phyloP scores from a whole-genome alignment of 2,329 filamentous ascomycete species.

The Lithohypha guttulata region DNA sequence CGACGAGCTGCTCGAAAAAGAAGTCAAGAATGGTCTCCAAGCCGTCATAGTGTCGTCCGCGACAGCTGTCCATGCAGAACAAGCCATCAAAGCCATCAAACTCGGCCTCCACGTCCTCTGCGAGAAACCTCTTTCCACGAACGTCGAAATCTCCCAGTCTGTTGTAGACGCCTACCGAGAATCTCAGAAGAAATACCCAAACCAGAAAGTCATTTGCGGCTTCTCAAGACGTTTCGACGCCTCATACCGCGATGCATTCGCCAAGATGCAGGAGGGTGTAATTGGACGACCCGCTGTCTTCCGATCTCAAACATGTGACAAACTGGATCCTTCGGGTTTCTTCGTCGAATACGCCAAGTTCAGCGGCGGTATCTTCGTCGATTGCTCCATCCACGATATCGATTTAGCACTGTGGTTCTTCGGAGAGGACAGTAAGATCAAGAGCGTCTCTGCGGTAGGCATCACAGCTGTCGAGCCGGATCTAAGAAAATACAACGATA shows the following conservation, averaged over 20 bases:
- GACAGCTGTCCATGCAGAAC: slow-evolving; percentile 46
- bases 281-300: slow-evolving; percentile 53
- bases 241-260: slow-evolving; percentile 51
- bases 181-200: slow-evolving; percentile 40
- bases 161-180: slow-evolving; percentile 42
- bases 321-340: slow-evolving; percentile 53
- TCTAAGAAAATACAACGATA: slow-evolving; percentile 46
- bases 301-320: slow-evolving; percentile 58
- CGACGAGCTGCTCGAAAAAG: slow-evolving; percentile 47
- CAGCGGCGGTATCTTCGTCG: slow-evolving; percentile 59
- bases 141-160: slow-evolving; percentile 47
- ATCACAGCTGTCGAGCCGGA: slow-evolving; percentile 51
- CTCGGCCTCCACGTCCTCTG: slow-evolving; percentile 46
- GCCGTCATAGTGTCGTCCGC: slow-evolving; percentile 47
- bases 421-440: slow-evolving; percentile 43
- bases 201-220: slow-evolving; percentile 56
- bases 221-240: slow-evolving; percentile 57
- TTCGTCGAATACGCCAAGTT: slow-evolving; percentile 58
- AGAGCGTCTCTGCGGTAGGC: slow-evolving; percentile 46
- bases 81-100: slow-evolving; percentile 47
- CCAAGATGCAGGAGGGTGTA: slow-evolving; percentile 41
- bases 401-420: slow-evolving; percentile 56
- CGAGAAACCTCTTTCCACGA: slow-evolving; percentile 46
- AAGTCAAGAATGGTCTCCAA: slow-evolving; percentile 34
- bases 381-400: slow-evolving; percentile 62